Evolutionary conservation across 495 filamentous ascomycete species (phyloP).

Genomic region (Filosporella fistucella): DNA sequence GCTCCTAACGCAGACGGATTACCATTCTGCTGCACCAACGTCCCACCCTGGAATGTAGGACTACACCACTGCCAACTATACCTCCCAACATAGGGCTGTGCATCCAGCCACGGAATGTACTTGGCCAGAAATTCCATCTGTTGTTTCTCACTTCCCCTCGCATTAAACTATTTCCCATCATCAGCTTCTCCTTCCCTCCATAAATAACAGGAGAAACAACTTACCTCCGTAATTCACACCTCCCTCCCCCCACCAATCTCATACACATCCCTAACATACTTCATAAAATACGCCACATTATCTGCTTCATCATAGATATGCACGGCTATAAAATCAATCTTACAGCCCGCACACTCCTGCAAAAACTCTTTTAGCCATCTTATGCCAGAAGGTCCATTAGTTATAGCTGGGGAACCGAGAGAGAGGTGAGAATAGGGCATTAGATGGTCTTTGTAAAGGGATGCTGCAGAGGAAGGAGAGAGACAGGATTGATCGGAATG

Average conservation of each 20-base stretch:
- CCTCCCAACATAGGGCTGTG: conserved; percentile 53
- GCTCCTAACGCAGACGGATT: background rate
- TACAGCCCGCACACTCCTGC: conserved; percentile 49
- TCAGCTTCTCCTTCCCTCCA: background rate
- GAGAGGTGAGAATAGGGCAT: conserved; percentile 25
- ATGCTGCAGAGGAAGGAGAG: conserved; percentile 7
- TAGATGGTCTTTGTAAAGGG: background rate
- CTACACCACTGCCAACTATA: conserved; percentile 65
- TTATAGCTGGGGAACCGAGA: conserved; percentile 33
- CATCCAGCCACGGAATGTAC: conserved; percentile 61
- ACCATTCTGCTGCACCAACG: background rate
- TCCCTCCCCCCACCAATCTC: conserved; percentile 45
- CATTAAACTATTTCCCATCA: conserved; percentile 45
- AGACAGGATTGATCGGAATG: conserved; percentile 58
- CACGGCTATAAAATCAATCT: conserved; percentile 55
- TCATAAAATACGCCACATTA: conserved; percentile 39
- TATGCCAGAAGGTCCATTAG: conserved; percentile 26
- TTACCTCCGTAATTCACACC: conserved; percentile 81
- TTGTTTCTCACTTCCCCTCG: conserved; percentile 32
- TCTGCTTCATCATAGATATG: conserved; percentile 29
- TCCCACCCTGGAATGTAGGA: background rate
- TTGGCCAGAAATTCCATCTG: conserved; percentile 49
- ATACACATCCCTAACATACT: conserved; percentile 49
- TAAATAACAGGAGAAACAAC: conserved; percentile 13
- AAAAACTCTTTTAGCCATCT: conserved; percentile 63